Base-by-base conservation (phyloP, 2,329 filamentous ascomycete genomes). In the Aspergillus bombycis region DNA sequence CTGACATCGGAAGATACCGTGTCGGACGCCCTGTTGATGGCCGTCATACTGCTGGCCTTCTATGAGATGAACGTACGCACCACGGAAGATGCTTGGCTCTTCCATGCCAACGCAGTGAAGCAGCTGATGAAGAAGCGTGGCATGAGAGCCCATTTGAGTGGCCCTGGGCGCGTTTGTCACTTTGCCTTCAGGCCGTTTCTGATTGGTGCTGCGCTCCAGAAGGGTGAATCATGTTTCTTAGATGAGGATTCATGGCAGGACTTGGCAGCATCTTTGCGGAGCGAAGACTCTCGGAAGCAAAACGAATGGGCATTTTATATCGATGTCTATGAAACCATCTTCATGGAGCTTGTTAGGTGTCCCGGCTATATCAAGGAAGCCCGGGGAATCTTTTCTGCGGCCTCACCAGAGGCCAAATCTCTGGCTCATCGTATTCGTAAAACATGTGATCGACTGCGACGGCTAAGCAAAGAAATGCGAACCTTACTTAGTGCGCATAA, bases 51-150 rank as follows among this genome's bases (percentile, higher is more conserved):
- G 6, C 69, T 78, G 10, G 75, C 72, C 46, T 69, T 77, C 38
- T 78, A 76, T 41, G 76, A 78, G 57, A 71, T 75, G 63, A 75
- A 77, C 61, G 71, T 74, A 7, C 71, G 69, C 6, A 75, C 76
- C 9, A 68, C 70, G 28, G 68, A 73, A 48, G 67, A 72, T 19
- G 72, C 75, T 1, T 78, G 75, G 75, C 67, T 75, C 11, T 69
- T 68, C 11, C 76, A 78, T 65, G 75, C 76, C 26, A 72, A 71
- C 9, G 76, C 75, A 19, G 73, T 74, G 3, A 70, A 70, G 19
- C 59, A 71, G 12, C 65, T 77, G 26, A 77, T 78, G 71, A 67
- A 67, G 5, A 65, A 73, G 32, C 74, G 76, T 38, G 75, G 75
- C 11, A 70, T 75, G 9, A 57, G 57, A n/a, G 68, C 69, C 16